Base-by-base conservation (phyloP, 2,329 filamentous ascomycete species). In the Cercospora citrullina region DNA sequence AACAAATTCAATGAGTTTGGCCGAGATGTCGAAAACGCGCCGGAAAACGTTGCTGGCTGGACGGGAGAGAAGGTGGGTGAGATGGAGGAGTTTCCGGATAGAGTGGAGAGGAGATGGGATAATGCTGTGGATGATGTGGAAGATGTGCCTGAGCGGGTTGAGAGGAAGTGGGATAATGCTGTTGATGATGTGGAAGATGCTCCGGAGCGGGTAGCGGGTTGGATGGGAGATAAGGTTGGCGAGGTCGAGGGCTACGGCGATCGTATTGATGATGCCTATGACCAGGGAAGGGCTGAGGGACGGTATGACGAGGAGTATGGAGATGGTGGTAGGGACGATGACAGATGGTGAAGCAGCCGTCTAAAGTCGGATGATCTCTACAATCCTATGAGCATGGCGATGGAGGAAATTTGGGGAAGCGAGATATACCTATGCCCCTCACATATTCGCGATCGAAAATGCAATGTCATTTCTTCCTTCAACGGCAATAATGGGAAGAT, bases 31-130 rank as follows among this genome's bases (percentile, higher is more conserved):
- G 78, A 80, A 28, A 75, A 82, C 55, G 79, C 81, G 45, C 81
- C 82, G 1, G 79, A 83, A 33, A 72, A 83, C 67, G 80, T 79
- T 1, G 81, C 81, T 14, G 67, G 76, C 31, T 83, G 81, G 81
- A 79, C 80, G 4, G 82, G 81, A 5, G 73, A 79, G 45, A 81
- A 80, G 72, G 73, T 76, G 36, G 77, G 78, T 36, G 80, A 82
- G 57, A 79, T 79, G 10, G 81, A 82, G 70, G 77, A 79, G 64
- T 78, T 82, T 21, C 76, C 76, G 18, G 65, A 75, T 60, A 75
- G 75, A 60, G 71, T 79, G 2, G 76, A 77, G 76, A 79, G 69
- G 60, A 72, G 4, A 18, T 79, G 72, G 62, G 77, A 78, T 65
- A 64, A 78, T 70, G 75, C 73, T 42, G 73, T 76, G 36, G 77